Conservation (phyloP, 495 filamentous ascomycete genomes). For the Thermothielavioides terrestris region DNA sequence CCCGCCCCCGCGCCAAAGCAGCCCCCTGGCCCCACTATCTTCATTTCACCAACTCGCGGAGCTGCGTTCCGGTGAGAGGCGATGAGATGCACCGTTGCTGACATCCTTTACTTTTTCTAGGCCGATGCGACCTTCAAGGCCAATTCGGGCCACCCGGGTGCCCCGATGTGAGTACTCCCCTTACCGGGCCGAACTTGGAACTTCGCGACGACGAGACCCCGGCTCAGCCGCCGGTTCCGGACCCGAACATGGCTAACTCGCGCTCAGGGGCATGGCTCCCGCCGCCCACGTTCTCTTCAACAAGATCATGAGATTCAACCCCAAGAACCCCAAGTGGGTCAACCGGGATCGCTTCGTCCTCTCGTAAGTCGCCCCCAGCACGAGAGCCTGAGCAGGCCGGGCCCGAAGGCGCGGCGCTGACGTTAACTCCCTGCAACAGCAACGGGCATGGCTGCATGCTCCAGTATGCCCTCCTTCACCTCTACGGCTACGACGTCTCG, state of each 20-base stretch:
- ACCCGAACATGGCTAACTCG: slow-evolving; percentile 15
- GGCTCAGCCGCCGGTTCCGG: slow-evolving; percentile 6
- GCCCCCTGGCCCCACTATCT: slow-evolving; percentile 8
- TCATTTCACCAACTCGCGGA: not conserved
- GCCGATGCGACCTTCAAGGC: slow-evolving; percentile 94
- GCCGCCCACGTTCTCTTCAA: slow-evolving; percentile 96
- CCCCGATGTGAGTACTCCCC: slow-evolving; percentile 84
- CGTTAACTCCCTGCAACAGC: slow-evolving; percentile 41
- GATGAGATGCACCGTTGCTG: slow-evolving; percentile 14
- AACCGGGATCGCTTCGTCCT: slow-evolving; percentile 98
- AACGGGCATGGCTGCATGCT: slow-evolving; percentile 99
- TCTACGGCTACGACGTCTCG: slow-evolving; percentile 80
- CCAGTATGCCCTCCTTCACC: slow-evolving; percentile 94
- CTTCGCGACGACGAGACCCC: slow-evolving; percentile 8
- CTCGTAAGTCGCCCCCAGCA: slow-evolving; percentile 62
- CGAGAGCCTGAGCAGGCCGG: no score
- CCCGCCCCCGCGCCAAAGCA: slow-evolving; percentile 38
- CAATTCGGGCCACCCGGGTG: slow-evolving; percentile 97
- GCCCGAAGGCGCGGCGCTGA: no score
- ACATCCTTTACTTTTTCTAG: slow-evolving; percentile 39
- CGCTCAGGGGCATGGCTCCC: slow-evolving; percentile 78
- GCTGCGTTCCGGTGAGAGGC: not conserved
- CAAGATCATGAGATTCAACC: slow-evolving; percentile 99
- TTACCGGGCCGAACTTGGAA: no score
- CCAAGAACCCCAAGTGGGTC: slow-evolving; percentile 92